These are phyloP conservation scores for Thermothielavioides terrestris DNA, from an alignment of 495 filamentous ascomycete genomes.

Conservation along the genomic window DNA sequence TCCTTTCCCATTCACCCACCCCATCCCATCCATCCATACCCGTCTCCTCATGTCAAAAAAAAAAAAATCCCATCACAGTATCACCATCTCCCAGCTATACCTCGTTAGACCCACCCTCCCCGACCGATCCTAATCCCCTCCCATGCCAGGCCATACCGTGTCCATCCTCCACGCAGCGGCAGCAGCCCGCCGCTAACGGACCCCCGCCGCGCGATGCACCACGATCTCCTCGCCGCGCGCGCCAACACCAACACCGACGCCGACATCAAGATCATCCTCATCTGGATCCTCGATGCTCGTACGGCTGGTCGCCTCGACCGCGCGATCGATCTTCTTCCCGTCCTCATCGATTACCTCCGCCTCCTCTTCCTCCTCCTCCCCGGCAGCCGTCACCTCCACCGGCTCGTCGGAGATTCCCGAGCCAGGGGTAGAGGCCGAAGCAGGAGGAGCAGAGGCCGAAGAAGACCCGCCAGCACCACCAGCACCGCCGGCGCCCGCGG, in stretches of 20 bases:
- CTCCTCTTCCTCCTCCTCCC: constrained; percentile 20
- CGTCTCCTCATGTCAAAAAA: too few species aligned
- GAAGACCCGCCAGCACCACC: neutral
- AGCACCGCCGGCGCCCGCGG: neutral
- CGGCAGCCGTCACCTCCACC: constrained; percentile 22
- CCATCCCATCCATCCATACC: neutral
- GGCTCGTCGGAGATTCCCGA: constrained; percentile 22
- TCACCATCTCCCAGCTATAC: neutral
- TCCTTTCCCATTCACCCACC: neutral
- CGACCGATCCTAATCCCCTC: neutral
- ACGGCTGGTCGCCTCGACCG: constrained; percentile 43
- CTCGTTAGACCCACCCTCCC: neutral
- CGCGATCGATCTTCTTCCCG: constrained; percentile 38
- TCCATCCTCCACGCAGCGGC: neutral
- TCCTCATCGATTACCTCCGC: constrained; percentile 27
- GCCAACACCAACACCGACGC: too few species aligned
- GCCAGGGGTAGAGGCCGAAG: constrained; percentile 6
- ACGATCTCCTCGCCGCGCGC: constrained; percentile 17
- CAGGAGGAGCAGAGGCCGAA: neutral
- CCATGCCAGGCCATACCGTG: too few species aligned
- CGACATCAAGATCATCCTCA: constrained; percentile 36
- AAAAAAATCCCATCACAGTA: neutral
- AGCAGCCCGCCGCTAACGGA: constrained; percentile 6
- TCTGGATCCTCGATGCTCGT: constrained; percentile 52
- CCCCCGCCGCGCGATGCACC: constrained; percentile 10